phyloP scores from a whole-genome alignment of 2,329 filamentous ascomycete species.

The Chaetomium sp. region DNA sequence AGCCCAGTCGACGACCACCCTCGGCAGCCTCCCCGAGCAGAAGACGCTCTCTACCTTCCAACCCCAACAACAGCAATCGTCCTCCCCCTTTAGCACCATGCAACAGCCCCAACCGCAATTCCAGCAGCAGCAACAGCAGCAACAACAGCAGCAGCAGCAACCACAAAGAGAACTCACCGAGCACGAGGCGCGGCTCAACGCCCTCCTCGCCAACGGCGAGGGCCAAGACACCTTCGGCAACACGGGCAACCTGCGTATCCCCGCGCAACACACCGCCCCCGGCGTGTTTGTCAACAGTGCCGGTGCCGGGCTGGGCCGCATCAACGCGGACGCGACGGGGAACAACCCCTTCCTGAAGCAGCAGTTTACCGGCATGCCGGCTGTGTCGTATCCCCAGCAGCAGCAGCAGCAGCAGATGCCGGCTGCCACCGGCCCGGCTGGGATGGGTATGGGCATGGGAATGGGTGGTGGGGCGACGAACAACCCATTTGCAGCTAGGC shows the following conservation, averaged over 20 bases:
- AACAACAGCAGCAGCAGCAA: conserved; percentile 46
- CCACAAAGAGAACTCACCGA: conserved; percentile 61
- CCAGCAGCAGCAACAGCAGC: conserved; percentile 47
- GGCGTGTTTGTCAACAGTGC: conserved; percentile 97
- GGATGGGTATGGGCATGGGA: conserved; percentile 50
- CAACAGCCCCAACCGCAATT: conserved; percentile 49
- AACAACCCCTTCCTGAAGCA: conserved; percentile 88
- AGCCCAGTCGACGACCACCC: conserved; percentile 64
- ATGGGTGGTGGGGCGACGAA: conserved; percentile 41
- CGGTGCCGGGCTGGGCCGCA: conserved; percentile 71
- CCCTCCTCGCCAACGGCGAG: conserved; percentile 81
- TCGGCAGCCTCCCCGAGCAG: conserved; percentile 80
- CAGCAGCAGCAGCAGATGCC: conserved; percentile 47
- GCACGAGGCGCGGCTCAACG: conserved; percentile 77
- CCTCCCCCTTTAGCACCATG: conserved; percentile 30
- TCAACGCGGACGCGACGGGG: conserved; percentile 72
- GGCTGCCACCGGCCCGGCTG: conserved; percentile 59
- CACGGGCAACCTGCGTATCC: conserved; percentile 92
- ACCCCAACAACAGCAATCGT: conserved; percentile 49
- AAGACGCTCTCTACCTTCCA: conserved; percentile 68
- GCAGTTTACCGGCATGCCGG: conserved; percentile 79
- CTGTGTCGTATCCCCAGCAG: conserved; percentile 51
- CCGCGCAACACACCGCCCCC: conserved; percentile 92
- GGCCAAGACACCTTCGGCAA: conserved; percentile 98
- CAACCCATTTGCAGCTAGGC: conserved; percentile 61